phyloP scores from a whole-genome alignment of 164 flowering plant species.

The Amborella trichopoda region DNA sequence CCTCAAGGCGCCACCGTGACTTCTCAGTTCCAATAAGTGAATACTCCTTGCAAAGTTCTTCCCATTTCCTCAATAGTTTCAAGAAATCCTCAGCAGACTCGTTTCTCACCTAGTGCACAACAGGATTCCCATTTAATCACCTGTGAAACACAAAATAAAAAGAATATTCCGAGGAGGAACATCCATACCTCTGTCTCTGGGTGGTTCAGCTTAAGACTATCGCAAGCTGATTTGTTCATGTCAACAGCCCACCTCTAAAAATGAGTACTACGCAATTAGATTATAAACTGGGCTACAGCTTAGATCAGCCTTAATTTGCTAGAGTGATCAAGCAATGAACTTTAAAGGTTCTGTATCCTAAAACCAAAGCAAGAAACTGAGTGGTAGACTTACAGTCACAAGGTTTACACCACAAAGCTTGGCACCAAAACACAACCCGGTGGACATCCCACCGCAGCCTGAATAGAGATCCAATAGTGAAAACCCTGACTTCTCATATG shows the following conservation, averaged over 20 bases:
- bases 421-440: constrained; percentile 80
- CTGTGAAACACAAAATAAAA: no score
- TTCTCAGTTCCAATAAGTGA: constrained; percentile 15
- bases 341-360: no score
- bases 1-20: background rate
- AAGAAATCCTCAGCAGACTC: constrained; percentile 64
- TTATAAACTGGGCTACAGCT: no score
- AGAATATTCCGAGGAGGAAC: no score
- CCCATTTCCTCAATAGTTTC: constrained; percentile 50
- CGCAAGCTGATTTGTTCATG: constrained; percentile 50
- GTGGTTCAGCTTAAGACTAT: constrained; percentile 56
- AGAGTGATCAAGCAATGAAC: no score
- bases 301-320: no score
- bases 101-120: constrained; percentile 89
- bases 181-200: constrained; percentile 52
- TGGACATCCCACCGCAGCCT: constrained; percentile 96
- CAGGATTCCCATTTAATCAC: no score
- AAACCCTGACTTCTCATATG: constrained; percentile 12
- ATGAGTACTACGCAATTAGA: background rate
- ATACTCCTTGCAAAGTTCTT: constrained; percentile 32
- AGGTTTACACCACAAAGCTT: constrained; percentile 34
- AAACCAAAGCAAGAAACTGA: no score
- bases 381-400: constrained; percentile 49
- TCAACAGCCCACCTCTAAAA: constrained; percentile 93
- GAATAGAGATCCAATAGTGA: constrained; percentile 54